These are phyloP conservation scores for Dunaliella sp. DNA, from an alignment of 139 green algal species.

Conservation along the genomic window DNA sequence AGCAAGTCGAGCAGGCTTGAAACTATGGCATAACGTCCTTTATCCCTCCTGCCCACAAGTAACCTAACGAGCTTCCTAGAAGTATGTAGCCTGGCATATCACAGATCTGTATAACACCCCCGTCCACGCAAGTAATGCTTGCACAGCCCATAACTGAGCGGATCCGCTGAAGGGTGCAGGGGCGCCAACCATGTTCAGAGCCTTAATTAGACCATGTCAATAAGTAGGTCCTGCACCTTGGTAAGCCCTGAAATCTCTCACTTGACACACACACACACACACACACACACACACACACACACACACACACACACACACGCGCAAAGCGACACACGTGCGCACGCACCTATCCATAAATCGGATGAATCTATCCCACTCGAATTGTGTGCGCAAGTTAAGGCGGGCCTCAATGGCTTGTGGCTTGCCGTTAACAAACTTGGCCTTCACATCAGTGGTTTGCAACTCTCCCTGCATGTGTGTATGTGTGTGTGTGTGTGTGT, in stretches of 20 bases:
- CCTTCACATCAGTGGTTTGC: constrained; percentile 91
- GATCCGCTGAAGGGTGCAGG: no score
- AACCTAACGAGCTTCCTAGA: no score
- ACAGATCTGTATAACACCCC: background rate
- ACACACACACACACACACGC: background rate
- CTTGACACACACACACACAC: background rate
- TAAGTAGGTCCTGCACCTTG: background rate
- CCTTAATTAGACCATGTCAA: background rate
- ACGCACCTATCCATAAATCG: constrained; percentile 98
- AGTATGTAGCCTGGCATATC: background rate
- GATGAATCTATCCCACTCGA: constrained; percentile 96
- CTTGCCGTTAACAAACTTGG: constrained; percentile 98
- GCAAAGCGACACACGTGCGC: no score
- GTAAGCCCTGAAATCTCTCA: background rate
- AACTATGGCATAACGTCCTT: no score
- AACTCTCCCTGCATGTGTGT: constrained; percentile 59
- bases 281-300: constrained; percentile 1
- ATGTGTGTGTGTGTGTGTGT: no score
- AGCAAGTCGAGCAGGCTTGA: no score
- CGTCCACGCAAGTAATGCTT: background rate
- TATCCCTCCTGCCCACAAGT: no score
- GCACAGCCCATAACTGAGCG: no score
- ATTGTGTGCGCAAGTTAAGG: constrained; percentile 68
- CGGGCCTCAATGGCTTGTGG: constrained; percentile 77
- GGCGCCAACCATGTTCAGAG: no score